Conservation (phyloP, 805 yeast genomes). For the Suhomyces emberorum region DNA sequence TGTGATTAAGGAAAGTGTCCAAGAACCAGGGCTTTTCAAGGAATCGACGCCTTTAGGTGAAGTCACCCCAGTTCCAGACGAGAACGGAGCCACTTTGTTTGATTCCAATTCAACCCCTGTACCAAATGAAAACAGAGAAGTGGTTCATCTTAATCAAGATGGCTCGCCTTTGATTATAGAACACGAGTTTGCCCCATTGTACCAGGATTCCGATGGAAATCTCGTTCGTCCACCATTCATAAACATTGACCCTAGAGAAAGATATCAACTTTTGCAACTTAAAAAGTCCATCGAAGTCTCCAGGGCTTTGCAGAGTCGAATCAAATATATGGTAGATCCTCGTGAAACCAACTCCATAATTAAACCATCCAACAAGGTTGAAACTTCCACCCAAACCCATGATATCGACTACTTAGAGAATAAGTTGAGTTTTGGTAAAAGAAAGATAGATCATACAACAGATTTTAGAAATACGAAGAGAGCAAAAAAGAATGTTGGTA, state of each 20-base stretch:
- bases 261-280: conserved; percentile 39
- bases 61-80: not conserved
- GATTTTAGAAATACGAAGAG: conserved; percentile 11
- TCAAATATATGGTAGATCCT: conserved; percentile 41
- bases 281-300: conserved; percentile 38
- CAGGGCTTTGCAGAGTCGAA: conserved; percentile 27
- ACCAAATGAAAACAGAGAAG: not conserved
- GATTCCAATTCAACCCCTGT: not conserved
- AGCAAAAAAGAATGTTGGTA: conserved; percentile 20
- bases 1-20: conserved; percentile 12
- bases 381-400: conserved; percentile 42
- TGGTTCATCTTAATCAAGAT: not conserved
- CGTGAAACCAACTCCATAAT: conserved; percentile 26
- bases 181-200: conserved; percentile 32
- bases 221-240: conserved; percentile 44
- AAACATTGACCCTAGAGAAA: conserved; percentile 41
- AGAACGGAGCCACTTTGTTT: no score
- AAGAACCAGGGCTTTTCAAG: not conserved
- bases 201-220: conserved; percentile 36
- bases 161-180: conserved; percentile 19
- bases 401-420: conserved; percentile 26
- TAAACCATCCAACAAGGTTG: conserved; percentile 27
- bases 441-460: conserved; percentile 11
- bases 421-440: conserved; percentile 24
- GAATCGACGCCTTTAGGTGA: conserved; percentile 5